phyloP scores from a whole-genome alignment of 106 monocot genomes.

The Acorus calamus region DNA sequence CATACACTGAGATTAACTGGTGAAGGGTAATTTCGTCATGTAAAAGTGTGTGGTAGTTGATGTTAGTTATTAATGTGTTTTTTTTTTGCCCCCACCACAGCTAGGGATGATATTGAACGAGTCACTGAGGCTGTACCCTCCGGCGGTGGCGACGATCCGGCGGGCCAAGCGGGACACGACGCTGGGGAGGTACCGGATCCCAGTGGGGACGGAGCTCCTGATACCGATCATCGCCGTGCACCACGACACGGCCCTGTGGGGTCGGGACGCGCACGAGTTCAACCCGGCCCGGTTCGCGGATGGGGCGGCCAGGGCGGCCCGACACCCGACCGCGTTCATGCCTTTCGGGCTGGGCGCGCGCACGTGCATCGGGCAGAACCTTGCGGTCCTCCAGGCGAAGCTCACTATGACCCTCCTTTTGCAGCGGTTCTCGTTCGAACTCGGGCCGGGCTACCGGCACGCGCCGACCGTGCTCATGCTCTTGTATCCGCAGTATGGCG shows the following conservation, averaged over 20 bases:
- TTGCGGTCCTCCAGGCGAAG: slow-evolving; percentile 49
- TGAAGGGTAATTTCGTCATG: too few relatives aligned
- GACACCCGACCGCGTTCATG: slow-evolving; percentile 41
- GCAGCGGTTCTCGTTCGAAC: slow-evolving; percentile 33
- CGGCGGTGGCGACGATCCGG: slow-evolving; percentile 60
- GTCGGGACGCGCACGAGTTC: slow-evolving; percentile 42
- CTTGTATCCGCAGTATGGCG: slow-evolving; percentile 45
- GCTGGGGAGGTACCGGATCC: slow-evolving; percentile 40
- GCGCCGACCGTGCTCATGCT: slow-evolving; percentile 52
- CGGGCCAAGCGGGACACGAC: slow-evolving; percentile 37
- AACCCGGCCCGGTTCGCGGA: slow-evolving; percentile 49
- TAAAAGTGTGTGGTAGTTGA: too few relatives aligned
- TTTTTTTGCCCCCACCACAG: slow-evolving; percentile 13
- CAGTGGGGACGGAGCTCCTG: slow-evolving; percentile 46
- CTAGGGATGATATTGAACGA: slow-evolving; percentile 70
- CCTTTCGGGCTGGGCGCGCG: slow-evolving; percentile 52
- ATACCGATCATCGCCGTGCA: slow-evolving; percentile 71
- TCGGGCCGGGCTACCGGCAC: slow-evolving; percentile 30
- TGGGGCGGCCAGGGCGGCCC: slow-evolving; percentile 41
- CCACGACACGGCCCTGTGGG: slow-evolving; percentile 51
- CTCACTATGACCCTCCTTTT: slow-evolving; percentile 39
- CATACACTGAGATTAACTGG: too few relatives aligned
- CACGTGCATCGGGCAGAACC: slow-evolving; percentile 55
- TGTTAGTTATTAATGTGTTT: too few relatives aligned
- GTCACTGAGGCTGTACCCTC: slow-evolving; percentile 63